Conservation (phyloP, 805 yeast genomes). For the Schwanniomyces pseudopolymorphus region DNA sequence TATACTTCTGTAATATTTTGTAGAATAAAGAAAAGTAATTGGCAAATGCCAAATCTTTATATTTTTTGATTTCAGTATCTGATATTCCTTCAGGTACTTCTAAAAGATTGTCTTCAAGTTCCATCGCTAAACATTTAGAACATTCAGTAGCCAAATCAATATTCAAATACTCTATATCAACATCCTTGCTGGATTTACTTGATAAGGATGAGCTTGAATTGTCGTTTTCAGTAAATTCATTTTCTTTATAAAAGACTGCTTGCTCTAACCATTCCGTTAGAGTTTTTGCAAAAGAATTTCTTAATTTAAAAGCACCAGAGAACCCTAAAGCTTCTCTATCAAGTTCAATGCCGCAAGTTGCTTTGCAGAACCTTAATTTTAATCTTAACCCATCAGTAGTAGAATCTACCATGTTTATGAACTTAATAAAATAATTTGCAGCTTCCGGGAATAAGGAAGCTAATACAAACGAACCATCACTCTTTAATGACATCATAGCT, state of each 20-base stretch:
- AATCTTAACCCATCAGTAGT: conserved; percentile 32
- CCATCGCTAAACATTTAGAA: conserved; percentile 54
- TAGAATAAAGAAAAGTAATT: conserved; percentile 66
- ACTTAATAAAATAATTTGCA: conserved; percentile 25
- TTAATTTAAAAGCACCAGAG: conserved; percentile 45
- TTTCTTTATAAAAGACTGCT: conserved; percentile 43
- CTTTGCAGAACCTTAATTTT: conserved; percentile 44
- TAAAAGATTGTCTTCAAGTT: conserved; percentile 55
- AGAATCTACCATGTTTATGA: conserved; percentile 27
- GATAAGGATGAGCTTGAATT: conserved; percentile 4
- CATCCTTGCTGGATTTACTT: conserved; percentile 19
- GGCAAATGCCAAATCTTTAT: conserved; percentile 62
- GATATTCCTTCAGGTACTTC: conserved; percentile 58
- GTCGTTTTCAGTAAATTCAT: conserved; percentile 2
- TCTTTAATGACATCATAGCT: conserved; percentile 30
- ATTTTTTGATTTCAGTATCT: conserved; percentile 52
- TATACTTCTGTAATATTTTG: conserved; percentile 48
- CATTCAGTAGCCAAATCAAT: conserved; percentile 66
- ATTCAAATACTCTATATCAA: conserved; percentile 48
- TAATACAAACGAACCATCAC: conserved; percentile 36
- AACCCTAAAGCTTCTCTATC: conserved; percentile 33
- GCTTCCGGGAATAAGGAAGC: conserved; percentile 31
- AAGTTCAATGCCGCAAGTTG: conserved; percentile 33
- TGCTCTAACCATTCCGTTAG: conserved; percentile 55
- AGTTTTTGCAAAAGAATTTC: conserved; percentile 48